Evolutionary conservation across 2,329 filamentous ascomycete genomes (phyloP).

Genomic region (Rosellinia necatrix): DNA sequence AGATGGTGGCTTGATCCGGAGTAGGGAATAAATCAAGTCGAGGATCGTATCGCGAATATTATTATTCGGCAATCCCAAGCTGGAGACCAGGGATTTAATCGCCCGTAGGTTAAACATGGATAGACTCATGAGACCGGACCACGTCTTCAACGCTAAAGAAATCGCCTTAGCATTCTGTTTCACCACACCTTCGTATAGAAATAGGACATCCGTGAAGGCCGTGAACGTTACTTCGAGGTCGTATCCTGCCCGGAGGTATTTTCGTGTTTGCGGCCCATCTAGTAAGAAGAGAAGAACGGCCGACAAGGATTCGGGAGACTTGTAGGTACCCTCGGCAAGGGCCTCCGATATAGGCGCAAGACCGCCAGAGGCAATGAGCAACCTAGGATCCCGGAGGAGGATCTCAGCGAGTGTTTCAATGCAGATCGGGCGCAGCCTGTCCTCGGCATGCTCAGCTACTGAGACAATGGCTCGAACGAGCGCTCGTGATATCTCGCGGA

Average conservation of each 20-base stretch:
- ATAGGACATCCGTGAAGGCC: conserved; percentile 83
- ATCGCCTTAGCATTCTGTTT: conserved; percentile 94
- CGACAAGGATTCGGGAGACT: conserved; percentile 86
- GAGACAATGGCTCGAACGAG: conserved; percentile 89
- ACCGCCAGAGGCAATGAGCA: conserved; percentile 83
- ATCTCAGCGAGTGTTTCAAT: conserved; percentile 93
- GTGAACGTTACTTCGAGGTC: conserved; percentile 90
- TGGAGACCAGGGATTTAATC: conserved; percentile 76
- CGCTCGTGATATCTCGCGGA: conserved; percentile 82
- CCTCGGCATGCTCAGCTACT: conserved; percentile 83
- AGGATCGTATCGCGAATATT: conserved; percentile 75
- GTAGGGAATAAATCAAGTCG: conserved; percentile 77
- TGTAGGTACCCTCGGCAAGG: conserved; percentile 86
- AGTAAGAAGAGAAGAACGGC: conserved; percentile 88
- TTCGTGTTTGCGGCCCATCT: conserved; percentile 79
- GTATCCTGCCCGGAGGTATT: conserved; percentile 83
- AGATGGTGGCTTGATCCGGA: conserved; percentile 89
- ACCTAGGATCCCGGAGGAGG: conserved; percentile 79
- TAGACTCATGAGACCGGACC: conserved; percentile 87
- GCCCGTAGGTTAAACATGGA: conserved; percentile 88
- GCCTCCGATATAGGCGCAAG: conserved; percentile 89
- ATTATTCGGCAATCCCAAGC: conserved; percentile 62
- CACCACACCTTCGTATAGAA: conserved; percentile 63
- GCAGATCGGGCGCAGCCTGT: conserved; percentile 86
- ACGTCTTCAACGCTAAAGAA: conserved; percentile 85